Conservation (phyloP, 306 rosid species). For the Ormosia semicastrata region DNA sequence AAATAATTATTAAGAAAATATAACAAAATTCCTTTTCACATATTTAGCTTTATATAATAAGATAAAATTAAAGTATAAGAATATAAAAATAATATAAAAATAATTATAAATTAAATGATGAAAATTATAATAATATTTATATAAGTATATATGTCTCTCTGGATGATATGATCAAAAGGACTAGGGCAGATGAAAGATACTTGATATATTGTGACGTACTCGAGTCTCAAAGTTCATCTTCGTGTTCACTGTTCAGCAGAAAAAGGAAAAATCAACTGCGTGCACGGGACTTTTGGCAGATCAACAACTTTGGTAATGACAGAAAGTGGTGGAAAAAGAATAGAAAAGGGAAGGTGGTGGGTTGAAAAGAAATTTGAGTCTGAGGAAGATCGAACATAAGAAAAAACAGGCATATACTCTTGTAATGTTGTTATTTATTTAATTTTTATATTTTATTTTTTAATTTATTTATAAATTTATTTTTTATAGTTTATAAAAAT, state of each 20-base stretch:
- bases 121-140: no score
- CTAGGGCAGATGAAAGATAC: conserved; percentile 1
- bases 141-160: no score
- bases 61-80: no score
- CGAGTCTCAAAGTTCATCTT: conserved; percentile 22
- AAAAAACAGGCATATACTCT: not conserved
- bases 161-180: not conserved
- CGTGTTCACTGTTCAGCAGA: conserved; percentile 5
- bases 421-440: no score
- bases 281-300: conserved; percentile 36
- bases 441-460: no score
- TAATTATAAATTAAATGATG: not conserved
- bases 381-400: not conserved
- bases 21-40: no score
- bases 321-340: conserved; percentile 16
- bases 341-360: conserved; percentile 12
- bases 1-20: no score
- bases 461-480: no score
- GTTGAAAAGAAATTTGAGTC: not conserved
- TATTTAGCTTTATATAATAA: no score
- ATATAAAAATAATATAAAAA: no score
- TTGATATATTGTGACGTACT: conserved; percentile 2
- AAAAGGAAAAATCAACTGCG: conserved; percentile 24
- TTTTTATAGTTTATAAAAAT: no score
- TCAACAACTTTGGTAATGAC: conserved; percentile 42